phyloP scores from a whole-genome alignment of 805 yeast genomes.

The Suhomyces pyralidae region DNA sequence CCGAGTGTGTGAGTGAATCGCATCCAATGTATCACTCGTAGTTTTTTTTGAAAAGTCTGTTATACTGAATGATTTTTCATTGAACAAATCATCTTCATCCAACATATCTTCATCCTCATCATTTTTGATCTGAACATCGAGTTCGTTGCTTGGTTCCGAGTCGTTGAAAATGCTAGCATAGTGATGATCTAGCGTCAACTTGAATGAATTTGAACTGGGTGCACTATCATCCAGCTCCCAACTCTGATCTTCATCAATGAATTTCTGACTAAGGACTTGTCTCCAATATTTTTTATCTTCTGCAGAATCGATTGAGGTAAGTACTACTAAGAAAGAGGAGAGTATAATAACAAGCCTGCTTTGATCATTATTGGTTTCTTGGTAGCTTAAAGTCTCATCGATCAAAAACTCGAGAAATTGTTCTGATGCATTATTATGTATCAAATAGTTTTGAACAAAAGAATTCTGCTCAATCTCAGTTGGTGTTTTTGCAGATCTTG shows the following conservation, averaged over 20 bases:
- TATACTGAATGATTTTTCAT: not conserved
- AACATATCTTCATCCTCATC: constrained; percentile 9
- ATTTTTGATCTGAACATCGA: not conserved
- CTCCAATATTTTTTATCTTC: constrained; percentile 25
- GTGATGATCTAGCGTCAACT: constrained; percentile 21
- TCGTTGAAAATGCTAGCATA: constrained; percentile 27
- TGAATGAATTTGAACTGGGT: constrained; percentile 8
- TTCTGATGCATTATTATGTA: not conserved
- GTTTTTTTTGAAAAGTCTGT: not conserved
- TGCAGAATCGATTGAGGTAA: constrained; percentile 12
- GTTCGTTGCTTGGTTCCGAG: constrained; percentile 4
- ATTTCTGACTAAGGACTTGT: not conserved
- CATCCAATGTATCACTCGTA: not conserved
- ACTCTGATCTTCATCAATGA: not conserved
- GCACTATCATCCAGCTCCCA: not conserved
- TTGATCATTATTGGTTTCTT: constrained; percentile 24
- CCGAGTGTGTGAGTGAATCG: not conserved
- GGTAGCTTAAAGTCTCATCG: constrained; percentile 3
- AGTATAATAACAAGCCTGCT: constrained; percentile 23
- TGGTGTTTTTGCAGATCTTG: not conserved
- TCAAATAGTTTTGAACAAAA: constrained; percentile 1
- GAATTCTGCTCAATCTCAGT: constrained; percentile 1
- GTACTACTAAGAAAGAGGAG: constrained; percentile 17
- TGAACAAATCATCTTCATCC: constrained; percentile 9
- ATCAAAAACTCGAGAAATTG: not conserved